These are phyloP conservation scores for Trichophyton simii DNA, from an alignment of 2,329 filamentous ascomycete genomes.

Conservation along the genomic window DNA sequence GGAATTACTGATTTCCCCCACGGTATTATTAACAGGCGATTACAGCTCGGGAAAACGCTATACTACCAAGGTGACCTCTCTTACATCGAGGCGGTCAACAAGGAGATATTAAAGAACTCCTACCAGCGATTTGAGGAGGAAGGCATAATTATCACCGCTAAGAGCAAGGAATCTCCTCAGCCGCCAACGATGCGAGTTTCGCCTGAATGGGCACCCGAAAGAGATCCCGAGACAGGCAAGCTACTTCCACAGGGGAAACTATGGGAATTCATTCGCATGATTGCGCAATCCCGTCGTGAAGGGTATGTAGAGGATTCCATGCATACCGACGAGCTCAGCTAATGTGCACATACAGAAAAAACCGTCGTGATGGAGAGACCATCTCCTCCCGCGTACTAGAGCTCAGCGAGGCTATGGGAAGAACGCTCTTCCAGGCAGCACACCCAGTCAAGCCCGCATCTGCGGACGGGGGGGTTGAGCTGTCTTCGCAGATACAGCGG, in stretches of 20 bases:
- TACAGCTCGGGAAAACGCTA: conserved; percentile 78
- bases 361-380: conserved; percentile 81
- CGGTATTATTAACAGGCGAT: conserved; percentile 14
- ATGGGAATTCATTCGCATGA: conserved; percentile 86
- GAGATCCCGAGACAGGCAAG: conserved; percentile 48
- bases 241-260: conserved; percentile 61
- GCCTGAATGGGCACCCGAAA: conserved; percentile 58
- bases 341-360: conserved; percentile 46
- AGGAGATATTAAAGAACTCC: conserved; percentile 90
- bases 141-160: conserved; percentile 66
- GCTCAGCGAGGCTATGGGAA: conserved; percentile 62
- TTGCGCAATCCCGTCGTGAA: conserved; percentile 69
- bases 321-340: not conserved
- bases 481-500: conserved; percentile 26
- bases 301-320: conserved; percentile 37
- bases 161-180: conserved; percentile 43
- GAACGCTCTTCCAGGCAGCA: conserved; percentile 46
- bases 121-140: conserved; percentile 83
- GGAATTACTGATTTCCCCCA: not conserved
- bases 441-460: conserved; percentile 9
- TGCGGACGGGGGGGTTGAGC: conserved; percentile 18
- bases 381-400: conserved; percentile 69
- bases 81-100: conserved; percentile 97
- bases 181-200: conserved; percentile 49
- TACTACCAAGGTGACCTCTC: conserved; percentile 95